A percentile compares a stretch with the other conserved stretches of the same genome.
phyloP scores from a whole-genome alignment of 2,329 filamentous ascomycete genomes.

The Macrophomina tecta region DNA sequence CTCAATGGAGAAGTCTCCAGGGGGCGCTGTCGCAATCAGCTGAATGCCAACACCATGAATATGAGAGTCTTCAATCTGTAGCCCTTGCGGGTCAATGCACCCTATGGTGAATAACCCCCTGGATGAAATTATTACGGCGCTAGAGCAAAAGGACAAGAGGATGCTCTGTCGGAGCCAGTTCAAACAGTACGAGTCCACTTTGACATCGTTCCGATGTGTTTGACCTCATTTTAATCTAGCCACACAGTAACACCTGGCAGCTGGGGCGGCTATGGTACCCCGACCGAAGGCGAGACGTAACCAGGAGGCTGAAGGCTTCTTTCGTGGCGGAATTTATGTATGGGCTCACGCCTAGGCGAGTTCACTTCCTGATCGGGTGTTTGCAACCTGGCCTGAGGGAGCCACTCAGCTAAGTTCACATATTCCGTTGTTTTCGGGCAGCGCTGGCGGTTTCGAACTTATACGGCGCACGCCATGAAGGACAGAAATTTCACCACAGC shows the following conservation, averaged over 20 bases:
- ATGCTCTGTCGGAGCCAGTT: slow-evolving; percentile 2
- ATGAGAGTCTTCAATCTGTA: neutral
- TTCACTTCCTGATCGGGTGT: neutral
- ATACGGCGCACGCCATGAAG: neutral
- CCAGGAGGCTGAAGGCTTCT: slow-evolving; percentile 2
- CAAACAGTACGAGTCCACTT: neutral
- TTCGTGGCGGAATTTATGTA: slow-evolving; percentile 2
- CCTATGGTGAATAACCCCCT: no score
- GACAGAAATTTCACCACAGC: neutral
- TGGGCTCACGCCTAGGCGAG: neutral
- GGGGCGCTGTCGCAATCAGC: neutral
- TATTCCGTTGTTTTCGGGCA: neutral
- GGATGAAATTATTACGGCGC: neutral
- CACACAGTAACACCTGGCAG: slow-evolving; percentile 1
- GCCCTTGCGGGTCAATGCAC: neutral
- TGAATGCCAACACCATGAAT: neutral
- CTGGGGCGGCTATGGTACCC: neutral
- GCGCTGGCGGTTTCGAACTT: neutral
- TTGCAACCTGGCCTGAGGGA: neutral
- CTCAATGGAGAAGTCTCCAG: neutral
- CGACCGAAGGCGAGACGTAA: neutral
- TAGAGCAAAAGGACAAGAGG: neutral
- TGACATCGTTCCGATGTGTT: neutral
- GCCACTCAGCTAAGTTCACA: neutral
- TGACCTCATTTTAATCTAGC: slow-evolving; percentile 10